These are phyloP conservation scores for Phaffia rhodozyma DNA, from an alignment of 1,284 basidiomycete genomes.

Conservation along the genomic window DNA sequence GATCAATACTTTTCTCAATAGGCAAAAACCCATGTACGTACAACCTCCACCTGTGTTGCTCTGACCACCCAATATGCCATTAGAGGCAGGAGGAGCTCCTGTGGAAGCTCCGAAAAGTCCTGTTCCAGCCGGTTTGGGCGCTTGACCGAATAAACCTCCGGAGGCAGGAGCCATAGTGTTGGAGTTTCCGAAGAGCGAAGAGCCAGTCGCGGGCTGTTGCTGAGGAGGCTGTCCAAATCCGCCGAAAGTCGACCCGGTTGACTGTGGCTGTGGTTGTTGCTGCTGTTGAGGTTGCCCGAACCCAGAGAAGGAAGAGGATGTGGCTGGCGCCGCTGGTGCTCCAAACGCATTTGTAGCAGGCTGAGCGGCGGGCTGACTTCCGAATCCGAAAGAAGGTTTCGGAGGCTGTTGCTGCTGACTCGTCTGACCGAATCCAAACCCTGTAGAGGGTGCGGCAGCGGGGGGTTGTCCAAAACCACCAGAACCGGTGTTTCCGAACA, in stretches of 20 bases:
- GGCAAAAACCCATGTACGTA: background rate
- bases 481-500: conserved; percentile 23
- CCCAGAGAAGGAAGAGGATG: background rate
- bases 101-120: conserved; percentile 21
- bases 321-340: conserved; percentile 3
- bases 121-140: conserved; percentile 21
- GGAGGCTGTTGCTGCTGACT: conserved; percentile 29
- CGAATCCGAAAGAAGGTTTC: conserved; percentile 35
- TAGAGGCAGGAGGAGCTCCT: conserved; percentile 16
- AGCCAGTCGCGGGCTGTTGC: conserved; percentile 14
- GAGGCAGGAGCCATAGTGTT: background rate
- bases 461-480: conserved; percentile 1
- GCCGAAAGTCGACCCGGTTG: conserved; percentile 6
- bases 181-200: conserved; percentile 13
- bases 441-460: conserved; percentile 31
- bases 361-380: conserved; percentile 21
- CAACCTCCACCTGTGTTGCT: conserved; percentile 15
- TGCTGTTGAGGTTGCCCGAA: conserved; percentile 22
- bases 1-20: background rate
- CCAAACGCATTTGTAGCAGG: conserved; percentile 19
- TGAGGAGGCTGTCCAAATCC: conserved; percentile 17
- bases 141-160: conserved; percentile 19
- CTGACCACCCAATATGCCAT: conserved; percentile 16
- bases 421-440: conserved; percentile 28
- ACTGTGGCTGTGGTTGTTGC: conserved; percentile 23